A percentile compares a stretch with the other conserved stretches of the same genome.
phyloP scores from a whole-genome alignment of 805 yeast genomes.

The Saturnispora serradocipensis region DNA sequence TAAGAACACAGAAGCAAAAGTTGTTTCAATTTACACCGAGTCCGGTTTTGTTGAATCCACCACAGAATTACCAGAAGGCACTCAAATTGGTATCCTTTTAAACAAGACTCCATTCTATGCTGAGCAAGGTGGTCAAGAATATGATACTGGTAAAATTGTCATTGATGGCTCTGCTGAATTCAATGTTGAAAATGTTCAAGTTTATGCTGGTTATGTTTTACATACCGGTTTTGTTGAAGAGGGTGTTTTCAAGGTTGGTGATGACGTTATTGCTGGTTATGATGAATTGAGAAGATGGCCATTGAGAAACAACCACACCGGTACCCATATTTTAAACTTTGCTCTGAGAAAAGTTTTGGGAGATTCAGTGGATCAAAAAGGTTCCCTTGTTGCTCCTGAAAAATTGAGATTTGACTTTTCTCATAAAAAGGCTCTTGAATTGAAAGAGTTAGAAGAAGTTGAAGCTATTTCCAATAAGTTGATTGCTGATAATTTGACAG shows the following conservation, averaged over 20 bases:
- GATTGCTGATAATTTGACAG: constrained; percentile 62
- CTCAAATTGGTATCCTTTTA: constrained; percentile 70
- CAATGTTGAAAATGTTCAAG: constrained; percentile 84
- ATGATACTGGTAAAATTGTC: constrained; percentile 86
- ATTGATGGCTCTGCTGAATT: constrained; percentile 84
- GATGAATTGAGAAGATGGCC: constrained; percentile 95
- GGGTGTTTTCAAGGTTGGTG: constrained; percentile 63
- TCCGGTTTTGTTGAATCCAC: constrained; percentile 53
- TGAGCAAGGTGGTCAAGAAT: constrained; percentile 99
- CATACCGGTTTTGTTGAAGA: constrained; percentile 84
- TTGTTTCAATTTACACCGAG: constrained; percentile 67
- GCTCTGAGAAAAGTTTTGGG: constrained; percentile 85
- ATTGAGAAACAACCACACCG: constrained; percentile 94
- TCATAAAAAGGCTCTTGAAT: constrained; percentile 74
- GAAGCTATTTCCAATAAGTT: constrained; percentile 66
- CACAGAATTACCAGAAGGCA: constrained; percentile 25
- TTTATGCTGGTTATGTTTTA: constrained; percentile 87
- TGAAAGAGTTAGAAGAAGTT: constrained; percentile 62
- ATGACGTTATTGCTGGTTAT: constrained; percentile 71
- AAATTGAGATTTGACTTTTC: constrained; percentile 94
- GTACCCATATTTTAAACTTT: constrained; percentile 89
- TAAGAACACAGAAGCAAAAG: constrained; percentile 58
- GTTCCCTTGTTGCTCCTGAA: constrained; percentile 93
- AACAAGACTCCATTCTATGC: constrained; percentile 95
- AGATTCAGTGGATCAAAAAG: constrained; percentile 86